Evolutionary conservation across 73 alveolate species (phyloP), one percentile per base, ranked within the genome.

Genomic region (Paramecium tetraurelia): DNA sequence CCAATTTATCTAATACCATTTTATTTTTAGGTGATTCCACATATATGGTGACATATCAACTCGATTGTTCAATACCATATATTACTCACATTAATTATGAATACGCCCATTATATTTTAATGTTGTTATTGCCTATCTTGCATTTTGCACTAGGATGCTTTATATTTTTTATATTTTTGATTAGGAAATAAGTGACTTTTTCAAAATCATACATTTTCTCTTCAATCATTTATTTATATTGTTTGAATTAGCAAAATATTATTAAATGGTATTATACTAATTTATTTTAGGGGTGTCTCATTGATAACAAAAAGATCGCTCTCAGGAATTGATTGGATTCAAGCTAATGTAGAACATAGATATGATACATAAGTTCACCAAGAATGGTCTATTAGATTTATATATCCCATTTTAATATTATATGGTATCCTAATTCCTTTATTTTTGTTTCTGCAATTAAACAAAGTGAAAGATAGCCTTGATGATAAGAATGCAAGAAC

Each of bases 301-400:
- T 33, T 63, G 16, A 63, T 63, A 31, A 63, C 85, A 9, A 85
- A 83, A 48, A 16, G 92, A 85, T 29, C 83, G 5, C 63, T 85
- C 9, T 53, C 85, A 33, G 85, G 59, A 5, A 31, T 33, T 22
- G 46, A 85, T 53, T 85, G 85, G 86, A 53, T 53, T 18, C 21
- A 53, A 53, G 69, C 69, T 18, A 53, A 53, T 53, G 31, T 53
- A n/a, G 69, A 53, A 53, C 5, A 53, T 53, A 53, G 11, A 22
- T 53, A 18, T 53, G 69, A 18, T 53, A 53, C 31, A 2, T 18
- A n/a, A 53, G 31, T 18, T 53, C 29, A 53, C 5, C 7, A 16
- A n/a, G 9, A 53, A n/a, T 85, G 31, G 31, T 53, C 69, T 18
- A 53, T 53, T 18, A 53, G 69, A 53, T n/a, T 48, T 14, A n/a